Evolutionary conservation across 345 rosid species (phyloP), one percentile per base, ranked within the genome.

Genomic region (Pseudoturritis turrita): DNA sequence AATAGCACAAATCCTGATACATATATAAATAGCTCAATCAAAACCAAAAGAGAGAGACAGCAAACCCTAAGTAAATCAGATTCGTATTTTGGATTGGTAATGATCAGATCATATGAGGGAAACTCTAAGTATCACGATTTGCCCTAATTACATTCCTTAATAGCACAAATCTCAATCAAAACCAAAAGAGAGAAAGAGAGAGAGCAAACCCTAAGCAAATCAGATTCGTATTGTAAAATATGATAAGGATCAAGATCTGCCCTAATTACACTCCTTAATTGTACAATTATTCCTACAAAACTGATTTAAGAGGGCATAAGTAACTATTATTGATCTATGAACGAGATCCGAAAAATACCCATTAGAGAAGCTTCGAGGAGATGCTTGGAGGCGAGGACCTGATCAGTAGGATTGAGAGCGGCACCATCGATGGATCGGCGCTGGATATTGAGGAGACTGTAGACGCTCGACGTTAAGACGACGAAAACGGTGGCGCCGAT

Each of bases 361-460:
- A 91, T 86, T 25, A 91, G 90, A 83, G 98, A 84, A 57, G 93
- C 88, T 72, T 92, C 96, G 47, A 89, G 96, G 76, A 90, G 83
- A 79, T 82, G 84, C 50, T 62, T 83, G 29, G 96, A 78, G 74
- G 87, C 84, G 73, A 92, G 87, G 36, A 92, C 83, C 76, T 88
- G 88, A 67, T 92, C 98, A 23, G 98, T 92, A 46, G 98, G 98
- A 73, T 81, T 92, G 8, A 79, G 61, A 52, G 57, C 81, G 3
- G 84, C 95, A 6, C 74, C 80, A 44, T 92, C 98, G 21, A 53
- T 54, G 0, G 85, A 72, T 28, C 86, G 85, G 10, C 74, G 80
- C 41, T 81, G 89, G 81, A 92, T 90, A 56, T 76, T 69, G n/a
- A 82, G 19, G 62, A 87, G 78, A 74, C 83, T 83, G 74, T 83